phyloP scores from a whole-genome alignment of 768 basidiomycete species.

The Pulveroboletus sp. region DNA sequence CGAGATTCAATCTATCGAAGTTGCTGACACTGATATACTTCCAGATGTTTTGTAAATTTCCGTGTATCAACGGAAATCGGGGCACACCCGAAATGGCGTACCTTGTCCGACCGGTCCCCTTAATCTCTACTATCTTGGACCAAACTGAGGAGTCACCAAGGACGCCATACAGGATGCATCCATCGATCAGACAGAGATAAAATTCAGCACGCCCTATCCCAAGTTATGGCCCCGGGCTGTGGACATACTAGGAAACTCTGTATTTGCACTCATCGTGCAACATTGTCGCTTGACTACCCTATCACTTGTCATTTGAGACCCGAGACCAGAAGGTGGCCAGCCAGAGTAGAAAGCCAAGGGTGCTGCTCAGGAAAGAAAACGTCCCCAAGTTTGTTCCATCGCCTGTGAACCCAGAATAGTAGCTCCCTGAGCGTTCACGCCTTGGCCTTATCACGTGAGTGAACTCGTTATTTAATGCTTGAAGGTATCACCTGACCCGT shows the following conservation, averaged over 20 bases:
- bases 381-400: too few species aligned
- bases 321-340: too few species aligned
- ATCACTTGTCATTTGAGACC: too few species aligned
- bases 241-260: background rate
- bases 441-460: constrained; percentile 37
- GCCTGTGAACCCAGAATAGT: too few species aligned
- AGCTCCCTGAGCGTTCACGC: too few species aligned
- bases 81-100: constrained; percentile 16
- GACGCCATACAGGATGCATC: constrained; percentile 48
- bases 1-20: constrained; percentile 52
- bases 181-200: constrained; percentile 62
- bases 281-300: too few species aligned
- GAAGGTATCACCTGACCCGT: constrained; percentile 48
- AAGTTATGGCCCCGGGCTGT: too few species aligned
- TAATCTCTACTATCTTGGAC: constrained; percentile 47
- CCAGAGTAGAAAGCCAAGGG: too few species aligned
- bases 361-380: too few species aligned
- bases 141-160: constrained; percentile 50
- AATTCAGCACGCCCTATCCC: constrained; percentile 63
- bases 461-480: constrained; percentile 59
- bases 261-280: too few species aligned
- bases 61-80: background rate
- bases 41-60: constrained; percentile 30
- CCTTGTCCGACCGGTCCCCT: constrained; percentile 55
- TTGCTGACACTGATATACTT: constrained; percentile 67